Evolutionary conservation across 805 yeast species (phyloP).

Genomic region (Saturnispora hagleri): DNA sequence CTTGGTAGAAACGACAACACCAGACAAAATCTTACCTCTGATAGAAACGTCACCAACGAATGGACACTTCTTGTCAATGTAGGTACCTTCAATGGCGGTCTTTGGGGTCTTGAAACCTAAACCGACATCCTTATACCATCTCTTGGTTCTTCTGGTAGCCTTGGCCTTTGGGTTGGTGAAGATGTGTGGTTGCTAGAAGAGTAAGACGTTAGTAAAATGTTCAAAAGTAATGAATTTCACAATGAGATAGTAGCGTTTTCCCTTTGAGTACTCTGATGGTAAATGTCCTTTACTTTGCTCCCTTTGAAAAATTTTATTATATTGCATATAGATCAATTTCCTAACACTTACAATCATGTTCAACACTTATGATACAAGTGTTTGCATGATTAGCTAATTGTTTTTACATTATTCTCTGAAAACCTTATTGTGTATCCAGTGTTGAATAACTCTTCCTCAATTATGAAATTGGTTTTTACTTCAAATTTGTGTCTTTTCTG

Average conservation of each 20-base stretch:
- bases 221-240: background rate
- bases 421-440: background rate
- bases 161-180: constrained; percentile 99
- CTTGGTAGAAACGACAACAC: constrained; percentile 99
- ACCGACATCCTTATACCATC: constrained; percentile 99
- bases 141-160: constrained; percentile 98
- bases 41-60: constrained; percentile 93
- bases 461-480: too few species aligned
- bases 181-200: constrained; percentile 96
- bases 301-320: background rate
- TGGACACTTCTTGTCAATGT: constrained; percentile 99
- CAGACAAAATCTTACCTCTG: constrained; percentile 99
- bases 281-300: too few species aligned
- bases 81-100: constrained; percentile 95
- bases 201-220: background rate
- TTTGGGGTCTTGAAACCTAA: constrained; percentile 99
- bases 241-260: background rate
- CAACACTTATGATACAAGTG: background rate
- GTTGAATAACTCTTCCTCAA: background rate
- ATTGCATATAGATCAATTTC: too few species aligned
- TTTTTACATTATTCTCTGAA: background rate
- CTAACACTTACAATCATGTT: too few species aligned
- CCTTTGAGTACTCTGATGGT: background rate
- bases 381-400: background rate
- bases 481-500: background rate